These are phyloP conservation scores for Schizopora paradoxa DNA, from an alignment of 1,284 basidiomycete genomes.

Conservation along the genomic window DNA sequence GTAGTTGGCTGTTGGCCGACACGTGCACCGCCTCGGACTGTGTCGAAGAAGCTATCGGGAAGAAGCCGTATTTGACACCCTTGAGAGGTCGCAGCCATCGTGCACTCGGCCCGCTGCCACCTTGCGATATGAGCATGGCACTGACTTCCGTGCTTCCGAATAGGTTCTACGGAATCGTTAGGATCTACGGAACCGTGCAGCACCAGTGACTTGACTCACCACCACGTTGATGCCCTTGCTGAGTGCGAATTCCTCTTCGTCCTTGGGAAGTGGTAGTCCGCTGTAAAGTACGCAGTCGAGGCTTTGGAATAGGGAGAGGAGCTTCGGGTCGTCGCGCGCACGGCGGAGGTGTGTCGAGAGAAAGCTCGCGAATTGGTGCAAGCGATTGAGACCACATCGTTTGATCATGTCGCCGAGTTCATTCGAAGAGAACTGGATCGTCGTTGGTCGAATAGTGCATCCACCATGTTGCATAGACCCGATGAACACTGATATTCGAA, in stretches of 20 bases:
- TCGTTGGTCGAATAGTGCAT: constrained; percentile 64
- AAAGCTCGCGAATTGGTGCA: constrained; percentile 67
- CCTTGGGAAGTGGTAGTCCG: constrained; percentile 52
- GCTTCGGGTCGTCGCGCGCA: constrained; percentile 53
- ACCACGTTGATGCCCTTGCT: constrained; percentile 50
- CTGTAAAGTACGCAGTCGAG: constrained; percentile 59
- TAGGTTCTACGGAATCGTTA: constrained; percentile 43
- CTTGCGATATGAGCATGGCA: constrained; percentile 52
- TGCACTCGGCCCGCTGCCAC: constrained; percentile 39
- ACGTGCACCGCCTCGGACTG: constrained; percentile 40
- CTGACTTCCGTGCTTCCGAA: constrained; percentile 72
- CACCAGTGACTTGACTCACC: constrained; percentile 32
- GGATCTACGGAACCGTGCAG: constrained; percentile 8
- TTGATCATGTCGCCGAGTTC: constrained; percentile 68
- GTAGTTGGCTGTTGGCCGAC: constrained; percentile 43
- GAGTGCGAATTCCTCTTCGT: constrained; percentile 63
- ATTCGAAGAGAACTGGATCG: constrained; percentile 55
- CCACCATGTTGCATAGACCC: constrained; percentile 64
- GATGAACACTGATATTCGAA: constrained; percentile 49
- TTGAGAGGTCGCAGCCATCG: constrained; percentile 49
- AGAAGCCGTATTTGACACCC: constrained; percentile 53
- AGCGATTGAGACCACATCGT: constrained; percentile 58
- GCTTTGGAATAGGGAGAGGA: constrained; percentile 48
- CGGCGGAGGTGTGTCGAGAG: constrained; percentile 55
- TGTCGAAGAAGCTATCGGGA: constrained; percentile 39